Evolutionary conservation across 2,329 filamentous ascomycete genomes (phyloP), one percentile per base, ranked within the genome.

Genomic region (Stachybotrys chartarum): DNA sequence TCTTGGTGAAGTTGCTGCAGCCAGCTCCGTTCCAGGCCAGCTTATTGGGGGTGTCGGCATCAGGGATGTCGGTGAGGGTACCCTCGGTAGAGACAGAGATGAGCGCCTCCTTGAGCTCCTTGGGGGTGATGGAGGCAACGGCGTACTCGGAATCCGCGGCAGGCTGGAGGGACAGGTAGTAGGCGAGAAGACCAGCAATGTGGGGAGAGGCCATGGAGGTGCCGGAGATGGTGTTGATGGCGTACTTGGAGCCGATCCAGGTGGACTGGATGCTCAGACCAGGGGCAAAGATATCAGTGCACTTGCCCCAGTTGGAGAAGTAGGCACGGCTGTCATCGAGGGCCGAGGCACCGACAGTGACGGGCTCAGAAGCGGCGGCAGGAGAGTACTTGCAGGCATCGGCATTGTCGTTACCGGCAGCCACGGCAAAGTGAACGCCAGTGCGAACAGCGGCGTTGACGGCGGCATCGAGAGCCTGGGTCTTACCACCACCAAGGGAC

Each of bases 301-400:
- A 99, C 83, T 93, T 94, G 75, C 94, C 94, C 75, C 87, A 97
- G 89, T 99, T 99, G 85, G 95, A 99, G 86, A 99, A 99, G 85
- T 97, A 99, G 62, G 94, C 94, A 77, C 94, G 93, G 81, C 91
- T 90, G 71, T 99, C 94, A 68, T 88, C 85, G 58, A 99, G 84
- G 64, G 90, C 94, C 50, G 91, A 96, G 63, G 94, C 94, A 75
- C 93, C 95, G 61, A 99, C 94, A 57, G 94, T 99, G 72, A 99
- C 85, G 63, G 94, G 92, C 69, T 95, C 91, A 67, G 84, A 81
- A 65, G 95, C 91, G 61, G 93, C 90, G 68, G 94, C 95, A 58
- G 94, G 94, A 46, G 94, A 99, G 84, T 97, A 99, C 81, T 94
- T 95, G 88, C 94, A 99, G 56, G 95, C 94, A 76, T 99, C 92